Evolutionary conservation across 2,329 filamentous ascomycete species (phyloP), one percentile per base, ranked within the genome.

Genomic region (Neonectria faginata): DNA sequence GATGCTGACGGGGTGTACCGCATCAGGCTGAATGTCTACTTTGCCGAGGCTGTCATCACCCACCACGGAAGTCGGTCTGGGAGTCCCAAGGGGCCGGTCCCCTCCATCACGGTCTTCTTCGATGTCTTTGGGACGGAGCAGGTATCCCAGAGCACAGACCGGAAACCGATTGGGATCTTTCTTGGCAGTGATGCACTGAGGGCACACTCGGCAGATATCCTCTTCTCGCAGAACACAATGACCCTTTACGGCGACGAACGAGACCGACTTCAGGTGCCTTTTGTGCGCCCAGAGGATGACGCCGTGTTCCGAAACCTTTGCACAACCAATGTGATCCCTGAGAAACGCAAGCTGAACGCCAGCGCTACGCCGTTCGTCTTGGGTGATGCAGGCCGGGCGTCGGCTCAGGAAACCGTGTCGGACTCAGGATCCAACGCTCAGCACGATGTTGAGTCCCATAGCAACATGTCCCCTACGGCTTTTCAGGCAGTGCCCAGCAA

Each of bases 211-310:
- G 95, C 93, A 25, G 96, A 98, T 76, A 86, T 99, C 11, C 81
- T 98, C 22, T 93, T 99, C 73, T 98, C 96, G 0, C 92, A 94
- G 69, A 97, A 97, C 74, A 91, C 91, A 68, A 88, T 99, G 83
- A 91, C 92, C 0, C 83, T 98, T 29, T 94, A 94, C 70, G 93
- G 97, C 71, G 92, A 93, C 74, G 93, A 97, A 63, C 88, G 91
- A 50, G 93, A 92, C 76, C 96, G 95, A 74, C 83, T 98, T 12
- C 94, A 92, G 16, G 91, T 99, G 36, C 96, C 96, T 2, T 91
- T 99, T 70, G 94, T 97, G 44, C 89, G 96, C 29, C 96, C 96
- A 0, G 96, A 98, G 78, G 91, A 97, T 72, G 93, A 97, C 61
- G 84, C 83, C 3, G 81, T 89, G 0, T 98, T 97, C 81, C 96